Evolutionary conservation across 768 basidiomycete genomes (phyloP), one percentile per base, ranked within the genome.

Genomic region (Sarcodon sp.): DNA sequence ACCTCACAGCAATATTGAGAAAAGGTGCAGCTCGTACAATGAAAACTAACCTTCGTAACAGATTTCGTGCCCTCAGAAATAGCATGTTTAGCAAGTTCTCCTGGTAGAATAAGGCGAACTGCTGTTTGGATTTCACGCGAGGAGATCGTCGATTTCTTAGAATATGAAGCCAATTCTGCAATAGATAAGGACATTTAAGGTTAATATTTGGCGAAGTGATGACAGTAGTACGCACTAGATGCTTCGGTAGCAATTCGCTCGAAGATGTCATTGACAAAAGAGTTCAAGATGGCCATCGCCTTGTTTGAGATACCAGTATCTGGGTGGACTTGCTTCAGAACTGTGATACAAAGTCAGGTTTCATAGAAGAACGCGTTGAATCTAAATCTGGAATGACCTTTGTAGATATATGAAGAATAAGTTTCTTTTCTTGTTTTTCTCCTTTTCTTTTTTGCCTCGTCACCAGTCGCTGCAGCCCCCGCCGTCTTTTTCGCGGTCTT

Each of bases 221-320:
- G 43, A 7, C 0, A 37, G 45, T 35, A 57, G 7, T 11, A 67
- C 84, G 50, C 47, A 89, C 87, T 89, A 54, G 87, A 89, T 45
- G 89, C 88, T 57, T 90, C 88, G 11, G 79, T 81, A 4, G 88
- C 90, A 61, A 93, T 87, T 32, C 91, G 84, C 63, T 92, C 90
- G 53, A 93, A 92, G 64, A 92, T 90, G 55, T 91, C 89, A 60
- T 92, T 91, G 66, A 92, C 90, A 54, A 93, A 91, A 31, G 83
- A 86, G 73, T 91, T 88, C 39, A 90, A 69, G 59, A 92, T 91
- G 53, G 86, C 83, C 87, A 91, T 89, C 3, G 85, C 84, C 68
- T 94, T 94, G 79, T 90, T 94, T 35, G 91, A 94, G 76, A 96
- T 94, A 83, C 93, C 93, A 47, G 92, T 94, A 59, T 94, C 92